phyloP scores from a whole-genome alignment of 805 yeast genomes.

The Wickerhamomyces sydowiorum region DNA sequence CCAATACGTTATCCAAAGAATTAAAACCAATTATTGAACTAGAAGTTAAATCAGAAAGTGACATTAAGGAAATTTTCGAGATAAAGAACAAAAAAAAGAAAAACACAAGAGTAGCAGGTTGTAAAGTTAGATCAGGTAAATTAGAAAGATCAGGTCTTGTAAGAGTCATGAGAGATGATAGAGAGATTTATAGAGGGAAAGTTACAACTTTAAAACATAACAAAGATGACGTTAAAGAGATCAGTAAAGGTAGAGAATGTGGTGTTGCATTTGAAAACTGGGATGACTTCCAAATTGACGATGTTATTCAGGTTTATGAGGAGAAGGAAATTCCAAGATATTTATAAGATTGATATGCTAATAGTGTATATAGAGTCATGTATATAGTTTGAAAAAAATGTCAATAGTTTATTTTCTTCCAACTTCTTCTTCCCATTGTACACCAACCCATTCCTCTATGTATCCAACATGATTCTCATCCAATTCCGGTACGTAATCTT shows the following conservation, averaged over 20 bases:
- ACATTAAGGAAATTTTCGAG: conserved; percentile 64
- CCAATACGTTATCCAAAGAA: conserved; percentile 50
- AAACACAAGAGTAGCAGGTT: conserved; percentile 74
- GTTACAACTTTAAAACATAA: conserved; percentile 73
- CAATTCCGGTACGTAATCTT: conserved; percentile 52
- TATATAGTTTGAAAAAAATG: conserved; percentile 3
- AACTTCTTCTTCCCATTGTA: conserved; percentile 72
- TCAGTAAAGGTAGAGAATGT: conserved; percentile 84
- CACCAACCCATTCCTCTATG: conserved; percentile 74
- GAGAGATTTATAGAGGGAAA: conserved; percentile 49
- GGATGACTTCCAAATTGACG: conserved; percentile 70
- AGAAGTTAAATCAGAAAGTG: conserved; percentile 61
- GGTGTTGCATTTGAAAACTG: conserved; percentile 72
- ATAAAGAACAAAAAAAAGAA: conserved; percentile 55
- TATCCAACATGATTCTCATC: conserved; percentile 72
- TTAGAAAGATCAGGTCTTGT: conserved; percentile 54
- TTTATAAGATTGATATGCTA: conserved; percentile 26
- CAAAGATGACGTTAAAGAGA: conserved; percentile 73
- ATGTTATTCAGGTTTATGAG: conserved; percentile 67
- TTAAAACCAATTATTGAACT: conserved; percentile 64
- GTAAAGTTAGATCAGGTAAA: conserved; percentile 67
- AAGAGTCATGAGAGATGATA: conserved; percentile 48
- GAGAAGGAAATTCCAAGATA: conserved; percentile 53
- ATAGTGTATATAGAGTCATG: conserved; percentile 4
- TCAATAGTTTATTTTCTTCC: conserved; percentile 2